These are phyloP conservation scores for Colletotrichum incanum DNA, from an alignment of 2,329 filamentous ascomycete genomes.

Conservation along the genomic window DNA sequence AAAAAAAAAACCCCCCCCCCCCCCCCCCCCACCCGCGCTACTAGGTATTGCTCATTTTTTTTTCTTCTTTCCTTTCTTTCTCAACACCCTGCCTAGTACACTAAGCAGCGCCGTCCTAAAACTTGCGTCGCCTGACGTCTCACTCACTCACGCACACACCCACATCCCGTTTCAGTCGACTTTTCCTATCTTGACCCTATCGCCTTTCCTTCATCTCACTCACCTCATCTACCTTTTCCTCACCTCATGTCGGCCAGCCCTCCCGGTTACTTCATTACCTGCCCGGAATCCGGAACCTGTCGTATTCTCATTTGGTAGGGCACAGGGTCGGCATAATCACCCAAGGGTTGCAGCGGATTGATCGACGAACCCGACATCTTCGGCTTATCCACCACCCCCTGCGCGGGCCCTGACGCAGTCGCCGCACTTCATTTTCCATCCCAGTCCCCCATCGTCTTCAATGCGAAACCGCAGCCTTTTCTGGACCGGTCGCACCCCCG, in stretches of 20 bases:
- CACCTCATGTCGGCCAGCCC: neutral
- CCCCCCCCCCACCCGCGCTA: neutral
- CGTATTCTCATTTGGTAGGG: neutral
- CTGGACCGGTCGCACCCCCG: constrained; percentile 7
- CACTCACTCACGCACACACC: neutral
- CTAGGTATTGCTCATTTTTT: neutral
- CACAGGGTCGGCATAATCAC: constrained; percentile 9
- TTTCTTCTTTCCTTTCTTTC: constrained; percentile 1
- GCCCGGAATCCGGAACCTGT: neutral
- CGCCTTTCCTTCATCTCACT: neutral
- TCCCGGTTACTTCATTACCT: neutral
- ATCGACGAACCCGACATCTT: constrained; percentile 26
- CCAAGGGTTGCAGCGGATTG: constrained; percentile 10
- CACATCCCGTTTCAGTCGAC: constrained; percentile 7
- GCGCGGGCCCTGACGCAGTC: neutral
- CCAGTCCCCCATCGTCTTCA: constrained; percentile 6
- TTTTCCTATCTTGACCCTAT: neutral
- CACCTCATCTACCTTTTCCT: neutral
- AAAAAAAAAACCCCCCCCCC: too few species aligned
- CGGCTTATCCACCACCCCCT: constrained; percentile 10
- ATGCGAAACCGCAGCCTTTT: constrained; percentile 32
- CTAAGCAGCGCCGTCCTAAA: neutral
- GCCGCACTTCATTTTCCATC: constrained; percentile 3
- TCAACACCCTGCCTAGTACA: constrained; percentile 7
- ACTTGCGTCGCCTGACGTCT: constrained; percentile 14